Evolutionary conservation across 805 yeast genomes (phyloP), one percentile per base, ranked within the genome.

Genomic region (Candida easanensis): DNA sequence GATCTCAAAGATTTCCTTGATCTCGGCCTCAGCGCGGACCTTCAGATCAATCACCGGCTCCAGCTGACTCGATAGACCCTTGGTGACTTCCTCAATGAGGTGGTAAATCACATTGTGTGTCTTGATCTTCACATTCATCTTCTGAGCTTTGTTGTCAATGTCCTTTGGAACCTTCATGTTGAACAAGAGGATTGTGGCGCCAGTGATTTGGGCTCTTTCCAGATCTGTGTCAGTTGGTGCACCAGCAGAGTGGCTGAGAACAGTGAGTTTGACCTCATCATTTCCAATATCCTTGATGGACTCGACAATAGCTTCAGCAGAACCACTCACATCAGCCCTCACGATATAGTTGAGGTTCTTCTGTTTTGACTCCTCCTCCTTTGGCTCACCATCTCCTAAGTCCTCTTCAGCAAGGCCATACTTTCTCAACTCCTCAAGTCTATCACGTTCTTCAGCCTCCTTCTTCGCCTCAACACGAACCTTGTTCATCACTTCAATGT

Each of bases 261-360:
- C 80, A n/a, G 71, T 64, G 4, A 89, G 77, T 46, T 71, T 69
- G 6, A 91, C 91, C 57, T 87, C 95, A 2, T 84, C 86, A 61
- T 91, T 90, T 6, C 97, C 97, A n/a, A 93, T 65, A 11, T 82
- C 81, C 45, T 74, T 72, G 37, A 93, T 79, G 53, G 91, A 80
- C 61, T 90, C 97, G 30, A 70, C 74, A 26, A 93, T 85, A 2
- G 99, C 99, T 60, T 93, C 99, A 0, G 87, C 85, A 0, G 98
- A 90, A 0, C 99, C 99, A 52, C 83, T 82, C 1, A 91, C 97
- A 65, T 93, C 99, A 0, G 96, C 86, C 59, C 87, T 88, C 27
- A 93, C 70, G 21, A 93, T 81, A 51, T 82, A 88, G 23, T 79
- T 78, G 4, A 79, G 65, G 11, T 65, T 66, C 33, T 47, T 34